Conservation (phyloP, 2,329 filamentous ascomycete genomes). For the Colletotrichum chrysophilum region DNA sequence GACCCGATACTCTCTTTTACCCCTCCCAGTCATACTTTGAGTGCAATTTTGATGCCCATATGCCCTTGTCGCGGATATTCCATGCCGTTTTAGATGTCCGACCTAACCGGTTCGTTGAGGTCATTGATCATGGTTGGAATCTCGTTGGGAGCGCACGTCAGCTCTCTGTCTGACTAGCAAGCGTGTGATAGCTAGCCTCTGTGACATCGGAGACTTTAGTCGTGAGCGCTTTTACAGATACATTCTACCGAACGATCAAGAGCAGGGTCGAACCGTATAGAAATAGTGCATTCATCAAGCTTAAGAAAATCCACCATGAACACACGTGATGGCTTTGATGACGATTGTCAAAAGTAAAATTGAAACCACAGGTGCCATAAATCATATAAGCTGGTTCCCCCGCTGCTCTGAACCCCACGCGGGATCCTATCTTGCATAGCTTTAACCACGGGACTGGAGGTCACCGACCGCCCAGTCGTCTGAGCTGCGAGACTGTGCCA, state of each 20-base stretch:
- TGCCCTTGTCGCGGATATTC: background rate
- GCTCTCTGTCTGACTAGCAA: background rate
- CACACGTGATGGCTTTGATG: background rate
- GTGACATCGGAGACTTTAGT: accelerated
- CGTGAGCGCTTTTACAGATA: background rate
- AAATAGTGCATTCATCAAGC: background rate
- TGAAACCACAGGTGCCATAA: background rate
- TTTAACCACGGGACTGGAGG: background rate
- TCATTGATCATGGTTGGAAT: background rate
- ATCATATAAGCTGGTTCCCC: background rate
- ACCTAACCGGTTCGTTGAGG: background rate
- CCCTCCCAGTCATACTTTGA: background rate
- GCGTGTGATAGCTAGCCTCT: background rate
- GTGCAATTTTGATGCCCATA: background rate
- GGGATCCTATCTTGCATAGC: background rate
- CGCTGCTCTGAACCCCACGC: background rate
- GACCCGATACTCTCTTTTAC: background rate
- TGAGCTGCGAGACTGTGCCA: background rate
- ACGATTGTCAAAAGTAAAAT: background rate
- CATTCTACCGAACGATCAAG: background rate
- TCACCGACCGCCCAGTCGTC: background rate
- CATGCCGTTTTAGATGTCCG: background rate
- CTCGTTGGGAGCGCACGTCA: background rate
- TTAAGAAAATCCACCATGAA: background rate
- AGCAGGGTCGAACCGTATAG: background rate